Evolutionary conservation across 2,329 filamentous ascomycete genomes (phyloP).

Genomic region (Alternaria triticina): DNA sequence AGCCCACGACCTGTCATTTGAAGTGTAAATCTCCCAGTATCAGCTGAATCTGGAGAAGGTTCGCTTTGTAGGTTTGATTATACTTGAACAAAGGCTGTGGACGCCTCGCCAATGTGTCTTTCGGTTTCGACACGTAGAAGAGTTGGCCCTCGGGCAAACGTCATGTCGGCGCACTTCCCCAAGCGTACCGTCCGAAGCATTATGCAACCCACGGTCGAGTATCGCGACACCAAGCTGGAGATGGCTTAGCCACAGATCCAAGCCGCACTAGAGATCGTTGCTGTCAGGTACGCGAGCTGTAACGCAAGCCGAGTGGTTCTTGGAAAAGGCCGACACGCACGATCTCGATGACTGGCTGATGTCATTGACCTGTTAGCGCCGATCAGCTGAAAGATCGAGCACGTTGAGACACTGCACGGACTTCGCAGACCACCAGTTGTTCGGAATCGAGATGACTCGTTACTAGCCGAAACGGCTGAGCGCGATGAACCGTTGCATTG

Average conservation of each 20-base stretch:
- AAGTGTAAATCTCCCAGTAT: background rate
- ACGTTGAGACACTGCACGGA: background rate
- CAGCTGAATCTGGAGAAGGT: background rate
- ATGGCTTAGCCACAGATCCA: background rate
- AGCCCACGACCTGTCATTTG: background rate
- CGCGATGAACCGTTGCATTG: background rate
- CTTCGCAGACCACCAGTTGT: background rate
- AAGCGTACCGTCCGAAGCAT: slow-evolving; percentile 3
- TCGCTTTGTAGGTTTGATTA: background rate
- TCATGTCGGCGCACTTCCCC: background rate
- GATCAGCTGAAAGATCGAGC: slow-evolving; percentile 8
- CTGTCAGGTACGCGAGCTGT: slow-evolving; percentile 15
- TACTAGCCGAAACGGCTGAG: background rate
- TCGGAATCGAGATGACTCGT: background rate
- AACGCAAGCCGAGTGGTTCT: slow-evolving; percentile 5
- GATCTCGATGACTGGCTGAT: slow-evolving; percentile 10
- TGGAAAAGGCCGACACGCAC: background rate
- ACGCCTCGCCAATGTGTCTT: background rate
- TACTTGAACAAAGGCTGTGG: background rate
- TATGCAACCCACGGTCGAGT: background rate
- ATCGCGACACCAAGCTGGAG: background rate
- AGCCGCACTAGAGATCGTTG: background rate
- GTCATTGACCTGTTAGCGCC: slow-evolving; percentile 13
- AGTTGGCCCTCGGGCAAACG: background rate
- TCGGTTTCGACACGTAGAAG: background rate